phyloP scores from a whole-genome alignment of 345 rosid genomes.

The Anastatica hierochuntica region DNA sequence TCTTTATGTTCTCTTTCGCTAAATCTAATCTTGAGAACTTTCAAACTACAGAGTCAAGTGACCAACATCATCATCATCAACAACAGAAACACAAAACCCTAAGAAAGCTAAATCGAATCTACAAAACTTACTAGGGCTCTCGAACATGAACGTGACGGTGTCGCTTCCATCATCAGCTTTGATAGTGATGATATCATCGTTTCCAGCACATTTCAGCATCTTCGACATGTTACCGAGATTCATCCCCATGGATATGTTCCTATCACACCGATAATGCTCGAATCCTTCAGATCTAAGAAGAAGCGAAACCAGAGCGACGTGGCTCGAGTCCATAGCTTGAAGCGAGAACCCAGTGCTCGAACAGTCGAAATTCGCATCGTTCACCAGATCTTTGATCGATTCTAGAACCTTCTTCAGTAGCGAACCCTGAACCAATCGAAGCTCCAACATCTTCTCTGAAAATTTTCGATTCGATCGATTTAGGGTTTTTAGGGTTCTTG shows the following conservation, averaged over 20 bases:
- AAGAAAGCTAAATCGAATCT: too few relatives aligned
- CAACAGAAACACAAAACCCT: too few relatives aligned
- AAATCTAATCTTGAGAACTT: too few relatives aligned
- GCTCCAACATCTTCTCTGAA: slow-evolving; percentile 78
- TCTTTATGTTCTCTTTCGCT: background rate
- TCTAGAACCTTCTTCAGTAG: slow-evolving; percentile 92
- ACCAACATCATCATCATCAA: too few relatives aligned
- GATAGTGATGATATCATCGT: slow-evolving; percentile 92
- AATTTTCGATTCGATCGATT: too few relatives aligned
- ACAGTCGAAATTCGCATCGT: slow-evolving; percentile 95
- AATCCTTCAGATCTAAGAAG: slow-evolving; percentile 90
- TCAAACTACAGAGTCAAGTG: background rate
- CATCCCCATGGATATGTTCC: slow-evolving; percentile 93
- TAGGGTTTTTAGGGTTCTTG: too few relatives aligned
- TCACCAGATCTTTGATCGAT: slow-evolving; percentile 86
- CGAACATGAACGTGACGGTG: slow-evolving; percentile 96
- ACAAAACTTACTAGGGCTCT: slow-evolving; percentile 84
- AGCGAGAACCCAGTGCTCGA: slow-evolving; percentile 94
- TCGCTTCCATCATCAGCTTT: slow-evolving; percentile 97
- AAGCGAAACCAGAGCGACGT: slow-evolving; percentile 87
- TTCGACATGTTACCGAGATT: slow-evolving; percentile 82
- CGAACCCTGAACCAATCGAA: slow-evolving; percentile 88
- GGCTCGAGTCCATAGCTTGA: slow-evolving; percentile 99
- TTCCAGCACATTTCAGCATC: slow-evolving; percentile 91
- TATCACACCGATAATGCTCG: slow-evolving; percentile 94